phyloP scores from a whole-genome alignment of 306 rosid species.

The Erythrophleum fordii region DNA sequence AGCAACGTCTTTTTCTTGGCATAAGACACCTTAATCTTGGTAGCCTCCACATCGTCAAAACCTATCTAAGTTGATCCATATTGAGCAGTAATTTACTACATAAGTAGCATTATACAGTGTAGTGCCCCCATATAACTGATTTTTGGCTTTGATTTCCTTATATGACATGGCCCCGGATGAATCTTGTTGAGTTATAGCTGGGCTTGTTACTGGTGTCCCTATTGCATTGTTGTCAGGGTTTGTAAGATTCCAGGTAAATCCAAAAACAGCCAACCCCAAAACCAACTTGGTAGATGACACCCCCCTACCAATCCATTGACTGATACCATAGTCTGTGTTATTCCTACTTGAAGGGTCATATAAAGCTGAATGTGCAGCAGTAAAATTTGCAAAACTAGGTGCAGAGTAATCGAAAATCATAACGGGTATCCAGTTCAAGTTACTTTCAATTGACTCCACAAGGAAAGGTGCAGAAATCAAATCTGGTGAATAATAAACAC shows the following conservation, averaged over 20 bases:
- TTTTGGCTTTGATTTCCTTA: background rate
- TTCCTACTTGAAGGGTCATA: constrained; percentile 28
- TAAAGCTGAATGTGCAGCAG: constrained; percentile 37
- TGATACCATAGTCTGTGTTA: constrained; percentile 37
- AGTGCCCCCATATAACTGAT: background rate
- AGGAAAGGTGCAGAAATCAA: background rate
- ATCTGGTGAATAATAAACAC: constrained; percentile 11
- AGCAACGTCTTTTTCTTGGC: constrained; percentile 38
- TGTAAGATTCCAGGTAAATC: constrained; percentile 40
- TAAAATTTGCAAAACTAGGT: background rate
- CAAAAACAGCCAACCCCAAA: constrained; percentile 40
- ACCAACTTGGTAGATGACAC: constrained; percentile 32
- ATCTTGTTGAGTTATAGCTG: background rate
- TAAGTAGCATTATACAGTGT: constrained; percentile 37
- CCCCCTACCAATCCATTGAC: constrained; percentile 35
- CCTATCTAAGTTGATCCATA: constrained; percentile 43
- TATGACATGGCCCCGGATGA: constrained; percentile 16
- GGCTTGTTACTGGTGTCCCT: constrained; percentile 42
- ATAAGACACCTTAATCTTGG: constrained; percentile 42
- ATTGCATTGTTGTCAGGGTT: constrained; percentile 11
- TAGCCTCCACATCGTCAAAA: constrained; percentile 43
- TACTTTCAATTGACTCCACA: constrained; percentile 27
- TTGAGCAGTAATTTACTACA: constrained; percentile 33
- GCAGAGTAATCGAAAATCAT: background rate
- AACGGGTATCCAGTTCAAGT: constrained; percentile 45